phyloP scores from a whole-genome alignment of 2,329 filamentous ascomycete genomes.

The Alternaria solani region DNA sequence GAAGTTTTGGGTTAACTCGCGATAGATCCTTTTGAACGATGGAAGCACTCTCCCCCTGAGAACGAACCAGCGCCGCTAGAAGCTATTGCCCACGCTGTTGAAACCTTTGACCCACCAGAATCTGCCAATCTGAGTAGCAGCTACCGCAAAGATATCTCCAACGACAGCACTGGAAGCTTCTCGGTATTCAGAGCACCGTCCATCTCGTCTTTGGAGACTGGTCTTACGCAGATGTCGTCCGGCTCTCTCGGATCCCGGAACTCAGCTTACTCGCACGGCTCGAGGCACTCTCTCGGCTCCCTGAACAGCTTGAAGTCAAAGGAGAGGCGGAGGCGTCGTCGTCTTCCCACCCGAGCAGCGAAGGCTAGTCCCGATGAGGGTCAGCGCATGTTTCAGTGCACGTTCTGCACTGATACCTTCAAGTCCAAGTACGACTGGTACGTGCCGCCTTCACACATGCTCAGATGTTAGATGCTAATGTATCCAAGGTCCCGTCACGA shows the following conservation, averaged over 20 bases:
- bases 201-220: slow-evolving; percentile 63
- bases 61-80: slow-evolving; percentile 71
- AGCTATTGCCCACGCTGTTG: slow-evolving; percentile 70
- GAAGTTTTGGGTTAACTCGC: slow-evolving; percentile 55
- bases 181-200: slow-evolving; percentile 63
- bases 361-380: slow-evolving; percentile 33
- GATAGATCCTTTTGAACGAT: slow-evolving; percentile 70
- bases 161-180: slow-evolving; percentile 56
- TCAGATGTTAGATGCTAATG: neutral
- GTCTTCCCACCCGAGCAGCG: slow-evolving; percentile 52
- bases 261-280: slow-evolving; percentile 66
- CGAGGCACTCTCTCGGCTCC: slow-evolving; percentile 64
- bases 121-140: slow-evolving; percentile 48
- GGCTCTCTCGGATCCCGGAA: slow-evolving; percentile 63
- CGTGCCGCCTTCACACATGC: neutral
- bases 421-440: slow-evolving; percentile 53
- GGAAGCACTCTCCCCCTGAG: slow-evolving; percentile 73
- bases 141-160: slow-evolving; percentile 60
- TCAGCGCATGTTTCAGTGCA: slow-evolving; percentile 48
- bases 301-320: slow-evolving; percentile 61
- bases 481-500: slow-evolving; percentile 52
- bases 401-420: slow-evolving; percentile 52
- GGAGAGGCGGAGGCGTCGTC: slow-evolving; percentile 66
- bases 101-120: slow-evolving; percentile 45
- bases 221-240: slow-evolving; percentile 59